phyloP scores from a whole-genome alignment of 306 rosid genomes.

The Alnus glutinosa region DNA sequence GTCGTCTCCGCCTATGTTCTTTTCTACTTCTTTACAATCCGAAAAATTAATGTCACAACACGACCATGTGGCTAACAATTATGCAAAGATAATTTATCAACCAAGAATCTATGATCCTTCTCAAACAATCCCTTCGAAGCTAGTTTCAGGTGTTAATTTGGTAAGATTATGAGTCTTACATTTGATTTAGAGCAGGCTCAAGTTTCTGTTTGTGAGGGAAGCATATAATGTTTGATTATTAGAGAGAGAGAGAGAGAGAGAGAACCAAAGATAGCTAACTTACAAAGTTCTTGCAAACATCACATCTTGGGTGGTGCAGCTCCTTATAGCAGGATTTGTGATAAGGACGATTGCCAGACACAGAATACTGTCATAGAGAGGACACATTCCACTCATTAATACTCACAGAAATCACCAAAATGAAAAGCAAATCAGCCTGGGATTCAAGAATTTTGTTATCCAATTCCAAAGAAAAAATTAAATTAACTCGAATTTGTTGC shows the following conservation, averaged over 20 bases:
- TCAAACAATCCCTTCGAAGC: not conserved
- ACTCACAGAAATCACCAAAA: conserved; percentile 11
- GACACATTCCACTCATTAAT: conserved; percentile 26
- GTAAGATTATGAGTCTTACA: not conserved
- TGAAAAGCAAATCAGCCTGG: conserved; percentile 3
- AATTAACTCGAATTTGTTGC: conserved; percentile 12
- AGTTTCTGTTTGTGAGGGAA: not conserved
- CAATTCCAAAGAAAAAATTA: conserved; percentile 23
- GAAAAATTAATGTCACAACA: too few relatives aligned
- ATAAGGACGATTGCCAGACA: conserved; percentile 74
- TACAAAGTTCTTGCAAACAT: conserved; percentile 85
- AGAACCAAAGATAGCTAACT: conserved; percentile 28
- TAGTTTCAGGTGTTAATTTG: not conserved
- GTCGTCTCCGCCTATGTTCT: too few relatives aligned
- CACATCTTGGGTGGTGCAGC: conserved; percentile 91
- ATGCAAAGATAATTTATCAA: not conserved
- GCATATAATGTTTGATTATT: not conserved
- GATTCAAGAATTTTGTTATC: conserved; percentile 6
- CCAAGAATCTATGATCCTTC: not conserved
- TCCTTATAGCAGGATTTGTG: conserved; percentile 91
- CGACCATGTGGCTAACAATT: not conserved
- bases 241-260: not conserved
- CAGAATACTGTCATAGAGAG: conserved; percentile 65
- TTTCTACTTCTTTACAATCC: too few relatives aligned
- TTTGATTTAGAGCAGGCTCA: not conserved